These are phyloP conservation scores for Exophiala viscosa DNA, from an alignment of 2,329 filamentous ascomycete genomes.

Conservation along the genomic window DNA sequence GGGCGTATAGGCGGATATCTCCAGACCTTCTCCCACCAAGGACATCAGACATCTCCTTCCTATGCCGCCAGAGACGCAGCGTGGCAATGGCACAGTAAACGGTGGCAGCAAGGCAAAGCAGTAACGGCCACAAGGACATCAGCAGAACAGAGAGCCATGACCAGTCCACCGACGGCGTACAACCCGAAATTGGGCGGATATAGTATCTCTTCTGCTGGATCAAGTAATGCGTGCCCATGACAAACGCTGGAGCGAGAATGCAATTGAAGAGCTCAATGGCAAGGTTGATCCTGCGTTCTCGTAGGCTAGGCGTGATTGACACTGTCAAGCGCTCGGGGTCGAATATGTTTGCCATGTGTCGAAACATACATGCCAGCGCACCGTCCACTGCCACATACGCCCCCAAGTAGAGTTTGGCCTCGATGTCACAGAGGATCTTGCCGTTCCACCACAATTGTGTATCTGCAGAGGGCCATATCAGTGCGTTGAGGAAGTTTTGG, in stretches of 20 bases:
- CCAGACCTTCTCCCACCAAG: conserved; percentile 55
- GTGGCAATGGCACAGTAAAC: conserved; percentile 62
- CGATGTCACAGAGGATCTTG: conserved; percentile 60
- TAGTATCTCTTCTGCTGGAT: conserved; percentile 59
- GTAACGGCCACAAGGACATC: conserved; percentile 53
- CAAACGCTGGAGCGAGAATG: conserved; percentile 51
- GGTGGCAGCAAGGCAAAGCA: conserved; percentile 51
- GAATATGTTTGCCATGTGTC: conserved; percentile 58
- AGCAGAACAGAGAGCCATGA: conserved; percentile 58
- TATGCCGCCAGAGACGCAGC: conserved; percentile 59
- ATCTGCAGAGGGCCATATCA: conserved; percentile 62
- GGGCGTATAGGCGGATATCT: conserved; percentile 29
- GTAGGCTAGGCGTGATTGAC: conserved; percentile 48
- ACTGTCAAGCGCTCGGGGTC: conserved; percentile 57
- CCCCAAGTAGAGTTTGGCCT: conserved; percentile 57
- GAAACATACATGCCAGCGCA: conserved; percentile 56
- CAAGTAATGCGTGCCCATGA: conserved; percentile 57
- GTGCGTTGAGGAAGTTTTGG: conserved; percentile 57
- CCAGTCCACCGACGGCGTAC: conserved; percentile 50
- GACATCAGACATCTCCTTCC: conserved; percentile 55
- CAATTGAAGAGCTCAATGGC: conserved; percentile 55
- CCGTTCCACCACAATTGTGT: conserved; percentile 56
- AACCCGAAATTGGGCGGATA: conserved; percentile 41
- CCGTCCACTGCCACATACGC: conserved; percentile 52
- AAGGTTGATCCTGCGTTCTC: conserved; percentile 45